These are phyloP conservation scores for Vaccinium macrocarpon DNA, from an alignment of 148 eudicot genomes.

Conservation along the genomic window DNA sequence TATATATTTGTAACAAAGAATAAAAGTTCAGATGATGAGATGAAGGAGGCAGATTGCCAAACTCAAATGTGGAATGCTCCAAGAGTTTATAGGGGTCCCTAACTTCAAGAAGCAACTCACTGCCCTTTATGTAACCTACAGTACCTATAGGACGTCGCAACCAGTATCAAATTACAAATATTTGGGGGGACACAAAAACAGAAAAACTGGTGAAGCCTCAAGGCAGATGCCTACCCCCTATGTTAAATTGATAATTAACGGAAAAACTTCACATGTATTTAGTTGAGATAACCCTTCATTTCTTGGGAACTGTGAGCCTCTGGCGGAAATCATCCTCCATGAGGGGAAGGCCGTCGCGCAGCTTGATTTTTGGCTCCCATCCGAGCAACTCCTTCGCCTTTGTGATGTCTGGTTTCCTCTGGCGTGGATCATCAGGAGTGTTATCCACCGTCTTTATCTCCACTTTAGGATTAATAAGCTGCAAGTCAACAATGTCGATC, in stretches of 20 bases:
- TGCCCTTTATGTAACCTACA: background rate
- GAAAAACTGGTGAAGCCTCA: constrained; percentile 1
- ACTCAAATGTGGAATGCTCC: background rate
- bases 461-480: constrained; percentile 77
- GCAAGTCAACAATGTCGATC: constrained; percentile 19
- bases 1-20: background rate
- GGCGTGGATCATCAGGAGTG: constrained; percentile 93
- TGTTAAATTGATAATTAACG: background rate
- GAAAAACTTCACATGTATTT: background rate
- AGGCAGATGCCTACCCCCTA: background rate
- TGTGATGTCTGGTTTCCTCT: constrained; percentile 84
- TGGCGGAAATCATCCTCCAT: constrained; percentile 88
- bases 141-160: background rate
- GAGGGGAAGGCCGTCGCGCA: constrained; percentile 85
- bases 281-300: background rate
- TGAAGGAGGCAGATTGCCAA: background rate
- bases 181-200: background rate
- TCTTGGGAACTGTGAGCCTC: constrained; percentile 54
- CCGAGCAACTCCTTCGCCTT: constrained; percentile 81
- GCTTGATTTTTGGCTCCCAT: constrained; percentile 86
- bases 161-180: background rate
- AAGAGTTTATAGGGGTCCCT: background rate
- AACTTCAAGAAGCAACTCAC: background rate
- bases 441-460: constrained; percentile 68
- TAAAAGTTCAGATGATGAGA: background rate